A percentile compares a stretch with the other conserved stretches of the same genome.
Conservation (phyloP, 768 basidiomycete genomes). For the Daedaleopsis sinensis region DNA sequence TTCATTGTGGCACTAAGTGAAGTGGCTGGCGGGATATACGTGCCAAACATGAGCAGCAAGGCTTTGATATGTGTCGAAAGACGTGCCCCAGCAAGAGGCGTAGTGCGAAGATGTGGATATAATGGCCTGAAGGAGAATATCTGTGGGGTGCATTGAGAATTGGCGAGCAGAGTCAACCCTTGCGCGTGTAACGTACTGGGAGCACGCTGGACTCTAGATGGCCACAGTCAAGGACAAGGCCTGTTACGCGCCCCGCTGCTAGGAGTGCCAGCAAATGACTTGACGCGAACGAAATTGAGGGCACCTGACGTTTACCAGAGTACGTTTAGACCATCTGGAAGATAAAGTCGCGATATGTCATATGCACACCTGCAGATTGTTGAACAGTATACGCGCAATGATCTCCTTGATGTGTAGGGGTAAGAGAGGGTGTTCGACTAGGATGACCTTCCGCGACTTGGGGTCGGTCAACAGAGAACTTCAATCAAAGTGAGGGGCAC, state of each 20-base stretch:
- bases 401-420: constrained; percentile 88
- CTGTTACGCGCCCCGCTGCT: constrained; percentile 87
- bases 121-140: constrained; percentile 89
- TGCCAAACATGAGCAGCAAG: constrained; percentile 81
- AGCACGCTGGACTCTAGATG: constrained; percentile 88
- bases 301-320: constrained; percentile 58
- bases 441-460: constrained; percentile 91
- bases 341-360: neutral
- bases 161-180: neutral
- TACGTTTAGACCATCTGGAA: neutral
- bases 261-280: constrained; percentile 85
- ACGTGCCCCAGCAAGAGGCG: constrained; percentile 85
- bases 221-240: constrained; percentile 91
- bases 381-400: constrained; percentile 84
- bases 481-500: constrained; percentile 21
- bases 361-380: constrained; percentile 74
- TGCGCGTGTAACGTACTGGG: constrained; percentile 58
- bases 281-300: constrained; percentile 91
- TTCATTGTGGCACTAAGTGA: constrained; percentile 67
- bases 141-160: constrained; percentile 43
- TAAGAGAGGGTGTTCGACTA: constrained; percentile 88
- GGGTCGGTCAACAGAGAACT: constrained; percentile 94
- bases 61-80: constrained; percentile 79
- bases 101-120: constrained; percentile 79
- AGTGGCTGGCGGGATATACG: constrained; percentile 81